phyloP scores from a whole-genome alignment of 2,329 filamentous ascomycete species.

The Verticillium nubilum region DNA sequence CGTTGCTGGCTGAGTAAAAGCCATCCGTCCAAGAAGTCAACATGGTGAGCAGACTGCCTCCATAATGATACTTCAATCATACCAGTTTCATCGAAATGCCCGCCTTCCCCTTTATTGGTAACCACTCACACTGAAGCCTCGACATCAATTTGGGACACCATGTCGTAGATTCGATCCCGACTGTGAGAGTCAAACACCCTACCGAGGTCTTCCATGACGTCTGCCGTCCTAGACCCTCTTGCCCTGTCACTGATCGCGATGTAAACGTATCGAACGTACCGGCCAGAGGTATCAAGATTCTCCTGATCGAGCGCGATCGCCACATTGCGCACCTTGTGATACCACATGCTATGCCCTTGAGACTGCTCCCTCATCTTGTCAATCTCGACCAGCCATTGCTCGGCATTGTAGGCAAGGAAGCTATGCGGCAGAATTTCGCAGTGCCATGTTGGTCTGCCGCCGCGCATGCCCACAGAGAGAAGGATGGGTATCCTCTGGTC shows the following conservation, averaged over 20 bases:
- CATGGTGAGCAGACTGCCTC: too few species aligned
- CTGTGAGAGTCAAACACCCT: too few species aligned
- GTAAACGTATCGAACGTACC: not conserved
- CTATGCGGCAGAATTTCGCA: slow-evolving; percentile 1
- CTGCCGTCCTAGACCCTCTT: too few species aligned
- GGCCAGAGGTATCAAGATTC: slow-evolving; percentile 10
- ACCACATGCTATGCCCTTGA: not conserved
- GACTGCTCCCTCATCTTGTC: not conserved
- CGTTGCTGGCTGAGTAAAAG: too few species aligned
- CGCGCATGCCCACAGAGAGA: not conserved
- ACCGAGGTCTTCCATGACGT: too few species aligned
- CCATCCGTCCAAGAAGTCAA: too few species aligned
- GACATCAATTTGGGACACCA: too few species aligned
- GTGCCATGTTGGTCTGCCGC: not conserved
- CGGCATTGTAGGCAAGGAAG: not conserved
- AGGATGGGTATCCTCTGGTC: not conserved
- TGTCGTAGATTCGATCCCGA: too few species aligned
- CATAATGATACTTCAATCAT: too few species aligned
- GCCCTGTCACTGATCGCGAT: not conserved
- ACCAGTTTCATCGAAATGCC: too few species aligned
- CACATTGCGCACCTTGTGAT: not conserved
- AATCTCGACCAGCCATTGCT: slow-evolving; percentile 3
- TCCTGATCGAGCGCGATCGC: slow-evolving; percentile 2
- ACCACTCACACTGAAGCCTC: too few species aligned
- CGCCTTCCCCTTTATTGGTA: too few species aligned